These are phyloP conservation scores for Spergularia marina DNA, from an alignment of 148 eudicot species.

Conservation along the genomic window DNA sequence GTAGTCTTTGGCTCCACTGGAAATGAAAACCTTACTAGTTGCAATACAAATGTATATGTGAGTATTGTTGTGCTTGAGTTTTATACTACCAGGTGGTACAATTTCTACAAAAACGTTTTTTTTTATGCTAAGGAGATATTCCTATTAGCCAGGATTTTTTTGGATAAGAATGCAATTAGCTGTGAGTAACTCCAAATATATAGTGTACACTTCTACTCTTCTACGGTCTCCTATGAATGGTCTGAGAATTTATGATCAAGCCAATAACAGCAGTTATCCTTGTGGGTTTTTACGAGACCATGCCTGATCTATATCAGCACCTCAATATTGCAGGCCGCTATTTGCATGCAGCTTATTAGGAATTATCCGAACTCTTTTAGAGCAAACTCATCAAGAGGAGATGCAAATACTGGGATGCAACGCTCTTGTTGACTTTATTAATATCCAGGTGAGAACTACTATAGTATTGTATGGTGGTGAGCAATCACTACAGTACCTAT, in stretches of 20 bases:
- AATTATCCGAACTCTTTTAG: constrained; percentile 65
- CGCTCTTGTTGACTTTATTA: constrained; percentile 67
- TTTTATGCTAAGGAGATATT: background rate
- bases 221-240: background rate
- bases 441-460: constrained; percentile 56
- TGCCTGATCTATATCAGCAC: constrained; percentile 1
- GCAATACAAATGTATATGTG: too few species aligned
- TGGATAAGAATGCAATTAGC: background rate
- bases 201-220: background rate
- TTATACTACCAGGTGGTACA: too few species aligned
- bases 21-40: too few species aligned
- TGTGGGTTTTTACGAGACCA: constrained; percentile 4
- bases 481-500: background rate
- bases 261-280: background rate
- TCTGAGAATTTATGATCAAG: background rate
- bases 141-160: background rate
- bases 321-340: constrained; percentile 64
- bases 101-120: background rate
- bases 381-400: constrained; percentile 55
- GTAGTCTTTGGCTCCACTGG: too few species aligned
- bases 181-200: background rate
- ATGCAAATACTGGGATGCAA: constrained; percentile 70
- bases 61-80: too few species aligned
- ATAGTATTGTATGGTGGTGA: background rate
- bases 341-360: constrained; percentile 72